These are phyloP conservation scores for Ascochyta viciae-villosae DNA, from an alignment of 2,329 filamentous ascomycete genomes.

Conservation along the genomic window DNA sequence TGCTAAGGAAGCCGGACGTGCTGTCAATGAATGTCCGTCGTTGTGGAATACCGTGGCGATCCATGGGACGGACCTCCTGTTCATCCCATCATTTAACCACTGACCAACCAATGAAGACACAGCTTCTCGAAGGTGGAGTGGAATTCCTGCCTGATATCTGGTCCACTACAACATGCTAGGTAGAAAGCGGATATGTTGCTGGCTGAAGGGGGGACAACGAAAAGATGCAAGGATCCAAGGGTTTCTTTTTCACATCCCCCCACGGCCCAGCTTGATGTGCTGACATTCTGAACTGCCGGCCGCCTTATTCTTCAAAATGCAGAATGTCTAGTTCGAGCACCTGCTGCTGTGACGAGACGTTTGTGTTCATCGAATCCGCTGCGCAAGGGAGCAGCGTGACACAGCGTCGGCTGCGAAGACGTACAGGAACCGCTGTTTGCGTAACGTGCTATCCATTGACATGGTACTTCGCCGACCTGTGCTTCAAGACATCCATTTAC, in stretches of 20 bases:
- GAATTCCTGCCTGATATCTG: background rate
- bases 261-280: background rate
- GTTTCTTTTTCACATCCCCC: background rate
- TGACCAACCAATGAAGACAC: background rate
- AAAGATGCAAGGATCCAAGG: background rate
- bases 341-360: slow-evolving; percentile 3
- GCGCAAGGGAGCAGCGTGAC: slow-evolving; percentile 13
- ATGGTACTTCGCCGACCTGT: slow-evolving; percentile 16
- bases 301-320: background rate
- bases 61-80: slow-evolving; percentile 16
- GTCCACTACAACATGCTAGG: background rate
- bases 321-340: slow-evolving; percentile 4
- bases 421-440: slow-evolving; percentile 15
- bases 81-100: slow-evolving; percentile 2
- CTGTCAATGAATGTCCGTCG: slow-evolving; percentile 17
- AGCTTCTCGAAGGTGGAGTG: background rate
- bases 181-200: background rate
- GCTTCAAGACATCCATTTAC: slow-evolving; percentile 10
- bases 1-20: background rate
- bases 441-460: slow-evolving; percentile 1
- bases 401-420: slow-evolving; percentile 5
- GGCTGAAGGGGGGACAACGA: background rate
- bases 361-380: slow-evolving; percentile 11
- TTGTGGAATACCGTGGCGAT: slow-evolving; percentile 10
- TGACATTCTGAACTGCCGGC: background rate